A percentile compares a stretch with the other conserved stretches of the same genome.
These are phyloP conservation scores for Penicillium oxalicum DNA, from an alignment of 2,329 filamentous ascomycete species.

Conservation along the genomic window DNA sequence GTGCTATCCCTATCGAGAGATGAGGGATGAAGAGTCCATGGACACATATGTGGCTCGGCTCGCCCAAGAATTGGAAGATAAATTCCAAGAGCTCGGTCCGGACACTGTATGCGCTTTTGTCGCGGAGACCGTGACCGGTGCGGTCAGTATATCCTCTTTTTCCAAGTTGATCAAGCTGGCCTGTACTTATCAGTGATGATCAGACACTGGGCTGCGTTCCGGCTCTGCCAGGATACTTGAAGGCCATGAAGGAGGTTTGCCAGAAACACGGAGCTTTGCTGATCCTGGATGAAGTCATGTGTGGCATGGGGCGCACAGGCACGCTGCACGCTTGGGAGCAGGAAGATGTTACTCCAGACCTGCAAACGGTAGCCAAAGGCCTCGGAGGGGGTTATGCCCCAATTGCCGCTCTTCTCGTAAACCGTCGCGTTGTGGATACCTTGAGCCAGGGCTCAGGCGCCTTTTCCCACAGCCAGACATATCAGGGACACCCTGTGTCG, in stretches of 20 bases:
- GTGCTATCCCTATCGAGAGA: conserved; percentile 58
- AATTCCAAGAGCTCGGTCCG: conserved; percentile 58
- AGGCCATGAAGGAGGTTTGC: conserved; percentile 50
- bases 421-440: conserved; percentile 42
- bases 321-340: conserved; percentile 53
- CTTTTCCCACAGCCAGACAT: conserved; percentile 54
- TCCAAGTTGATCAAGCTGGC: not conserved
- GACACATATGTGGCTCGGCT: conserved; percentile 54
- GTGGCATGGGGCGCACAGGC: conserved; percentile 51
- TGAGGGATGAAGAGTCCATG: conserved; percentile 45
- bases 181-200: too few species aligned
- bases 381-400: conserved; percentile 51
- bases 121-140: conserved; percentile 47
- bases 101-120: conserved; percentile 63
- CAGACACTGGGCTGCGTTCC: conserved; percentile 48
- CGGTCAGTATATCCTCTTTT: conserved; percentile 26
- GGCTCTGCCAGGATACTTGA: conserved; percentile 49
- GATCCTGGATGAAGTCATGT: conserved; percentile 47
- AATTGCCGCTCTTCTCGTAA: conserved; percentile 48
- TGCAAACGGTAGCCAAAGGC: conserved; percentile 54
- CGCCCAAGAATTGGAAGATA: conserved; percentile 57
- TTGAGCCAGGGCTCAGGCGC: conserved; percentile 39
- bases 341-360: conserved; percentile 49
- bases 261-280: conserved; percentile 51
- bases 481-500: conserved; percentile 50